A percentile compares a stretch with the other conserved stretches of the same genome.
phyloP scores from a whole-genome alignment of 2,329 filamentous ascomycete genomes.

The Phialemonium atrogriseum region DNA sequence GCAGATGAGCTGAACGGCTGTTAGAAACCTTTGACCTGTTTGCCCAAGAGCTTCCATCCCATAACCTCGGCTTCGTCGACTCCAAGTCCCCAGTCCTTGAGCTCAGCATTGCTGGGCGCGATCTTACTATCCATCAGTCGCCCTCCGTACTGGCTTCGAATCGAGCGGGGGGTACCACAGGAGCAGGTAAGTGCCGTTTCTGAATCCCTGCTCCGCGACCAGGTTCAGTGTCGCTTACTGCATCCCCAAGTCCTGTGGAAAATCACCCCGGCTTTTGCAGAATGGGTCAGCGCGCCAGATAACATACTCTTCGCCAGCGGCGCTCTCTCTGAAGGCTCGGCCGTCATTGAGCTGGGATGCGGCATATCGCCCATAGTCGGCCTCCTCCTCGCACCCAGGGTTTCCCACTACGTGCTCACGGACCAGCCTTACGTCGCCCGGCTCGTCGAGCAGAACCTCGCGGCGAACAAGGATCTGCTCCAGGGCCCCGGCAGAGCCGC shows the following conservation, averaged over 20 bases:
- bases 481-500: constrained; percentile 4
- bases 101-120: constrained; percentile 57
- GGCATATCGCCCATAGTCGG: constrained; percentile 78
- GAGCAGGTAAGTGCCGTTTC: constrained; percentile 33
- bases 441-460: constrained; percentile 68
- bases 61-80: constrained; percentile 80
- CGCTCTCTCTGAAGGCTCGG: constrained; percentile 45
- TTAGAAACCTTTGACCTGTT: constrained; percentile 85
- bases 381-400: constrained; percentile 52
- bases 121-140: constrained; percentile 75
- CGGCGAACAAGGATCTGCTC: constrained; percentile 40
- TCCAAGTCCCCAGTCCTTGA: constrained; percentile 56
- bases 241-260: constrained; percentile 71
- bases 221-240: not conserved
- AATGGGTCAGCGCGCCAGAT: constrained; percentile 60
- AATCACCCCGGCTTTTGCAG: constrained; percentile 73
- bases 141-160: constrained; percentile 72
- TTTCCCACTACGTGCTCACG: constrained; percentile 66
- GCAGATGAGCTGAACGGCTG: not conserved
- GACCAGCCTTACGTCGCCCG: constrained; percentile 82
- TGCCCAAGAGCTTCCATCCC: constrained; percentile 63
- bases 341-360: constrained; percentile 76
- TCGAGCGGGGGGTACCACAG: constrained; percentile 52
- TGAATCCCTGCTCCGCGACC: not conserved
- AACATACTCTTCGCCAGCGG: constrained; percentile 52